A percentile compares a stretch with the other conserved stretches of the same genome.
phyloP scores from a whole-genome alignment of 1,139 yeast species.

The Meyerozyma carpophila region DNA sequence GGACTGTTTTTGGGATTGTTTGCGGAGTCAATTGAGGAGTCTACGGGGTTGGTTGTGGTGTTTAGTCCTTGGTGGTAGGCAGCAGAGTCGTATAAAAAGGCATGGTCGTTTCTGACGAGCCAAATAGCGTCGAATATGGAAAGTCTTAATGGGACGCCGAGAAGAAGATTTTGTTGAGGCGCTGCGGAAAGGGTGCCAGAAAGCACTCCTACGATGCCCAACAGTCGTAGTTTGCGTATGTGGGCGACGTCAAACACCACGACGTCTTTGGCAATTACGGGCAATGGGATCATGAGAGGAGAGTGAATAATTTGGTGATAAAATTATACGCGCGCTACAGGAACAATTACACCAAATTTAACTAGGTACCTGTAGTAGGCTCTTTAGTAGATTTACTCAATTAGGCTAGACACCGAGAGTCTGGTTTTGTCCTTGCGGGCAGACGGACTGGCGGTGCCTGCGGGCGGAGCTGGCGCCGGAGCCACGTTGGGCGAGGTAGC shows the following conservation, averaged over 20 bases:
- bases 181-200: constrained; percentile 80
- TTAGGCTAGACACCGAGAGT: constrained; percentile 1
- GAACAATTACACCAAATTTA: not conserved
- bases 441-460: not conserved
- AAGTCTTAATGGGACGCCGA: constrained; percentile 76
- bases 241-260: constrained; percentile 46
- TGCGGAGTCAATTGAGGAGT: not conserved
- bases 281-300: not conserved
- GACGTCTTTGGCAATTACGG: constrained; percentile 22
- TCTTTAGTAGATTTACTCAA: not conserved
- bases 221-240: constrained; percentile 47
- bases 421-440: not conserved
- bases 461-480: not conserved
- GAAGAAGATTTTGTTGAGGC: constrained; percentile 85
- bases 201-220: constrained; percentile 66
- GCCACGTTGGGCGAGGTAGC: not conserved
- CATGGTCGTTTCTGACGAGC: constrained; percentile 45
- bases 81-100: constrained; percentile 27
- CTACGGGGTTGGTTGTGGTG: not conserved
- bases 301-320: not conserved
- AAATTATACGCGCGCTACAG: not conserved
- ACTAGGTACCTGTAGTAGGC: not conserved
- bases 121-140: constrained; percentile 70
- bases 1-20: not conserved
- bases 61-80: constrained; percentile 10